Base-by-base conservation (phyloP, 2,329 filamentous ascomycete species). In the Cladosporium sp. region DNA sequence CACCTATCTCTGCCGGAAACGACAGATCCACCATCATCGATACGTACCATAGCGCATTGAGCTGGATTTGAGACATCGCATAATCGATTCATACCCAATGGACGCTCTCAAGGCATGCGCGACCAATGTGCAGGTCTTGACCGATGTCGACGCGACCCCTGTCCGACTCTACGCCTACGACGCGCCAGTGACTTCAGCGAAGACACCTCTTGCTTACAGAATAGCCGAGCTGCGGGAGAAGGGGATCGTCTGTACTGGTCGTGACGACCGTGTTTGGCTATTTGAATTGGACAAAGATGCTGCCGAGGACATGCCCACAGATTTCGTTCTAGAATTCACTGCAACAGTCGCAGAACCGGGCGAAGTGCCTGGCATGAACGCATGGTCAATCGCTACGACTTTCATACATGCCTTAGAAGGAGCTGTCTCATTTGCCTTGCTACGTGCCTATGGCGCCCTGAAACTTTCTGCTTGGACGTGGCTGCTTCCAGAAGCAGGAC, bases 51-150 rank as follows among this genome's bases (percentile, higher is more conserved):
- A 51, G 54, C 50, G 43, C 29, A 17, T 6, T 15, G 32, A 15
- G 13, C 12, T 17, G 18, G 7, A 39, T 22, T 17, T 12, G 13
- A 44, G 43, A 34, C 17, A 42, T 29, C 37, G 30, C 11, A 32
- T 20, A 43, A 39, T 24, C 11, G 19, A 34, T 20, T 32, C 12
- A 38, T 13, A 41, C 48, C n/a, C 32, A 47, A 68, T 68, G 64
- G 66, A 69, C 53, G 63, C 65, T 52, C 53, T 68, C 45, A 66
- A 61, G 51, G 50, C 54, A 37, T 68, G 65, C 58, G 59, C 54
- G 22, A 67, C 65, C 19, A 67, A 68, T 43, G 59, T 65, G 40
- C 57, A 66, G 41, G 51, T 55, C 15, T 51, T 65, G 22, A 50
- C 43, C 4, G 41, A 42, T 4, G 24, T 39, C 8, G 39, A 30